phyloP scores from a whole-genome alignment of 1,139 yeast genomes.

The Arxiozyma bovina region DNA sequence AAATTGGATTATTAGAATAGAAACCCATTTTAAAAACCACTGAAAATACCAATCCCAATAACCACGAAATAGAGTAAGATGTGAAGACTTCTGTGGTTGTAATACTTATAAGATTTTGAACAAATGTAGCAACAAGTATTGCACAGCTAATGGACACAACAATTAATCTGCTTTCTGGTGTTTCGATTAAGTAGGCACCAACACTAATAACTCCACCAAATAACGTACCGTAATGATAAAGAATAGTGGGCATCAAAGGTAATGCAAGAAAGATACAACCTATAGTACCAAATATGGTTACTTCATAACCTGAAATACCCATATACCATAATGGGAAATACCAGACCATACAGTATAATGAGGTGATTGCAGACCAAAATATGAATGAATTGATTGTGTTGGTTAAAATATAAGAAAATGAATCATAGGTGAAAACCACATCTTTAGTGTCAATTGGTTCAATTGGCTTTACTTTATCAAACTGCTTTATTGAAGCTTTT shows the following conservation, averaged over 20 bases:
- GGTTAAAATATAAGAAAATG: slow-evolving; percentile 38
- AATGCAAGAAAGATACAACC: slow-evolving; percentile 51
- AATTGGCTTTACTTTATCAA: slow-evolving; percentile 9
- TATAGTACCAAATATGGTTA: slow-evolving; percentile 49
- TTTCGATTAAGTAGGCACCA: slow-evolving; percentile 59
- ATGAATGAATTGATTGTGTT: slow-evolving; percentile 54
- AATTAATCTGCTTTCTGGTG: slow-evolving; percentile 63
- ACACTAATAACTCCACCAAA: slow-evolving; percentile 60
- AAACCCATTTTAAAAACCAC: slow-evolving; percentile 66
- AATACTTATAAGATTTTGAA: slow-evolving; percentile 47
- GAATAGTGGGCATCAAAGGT: slow-evolving; percentile 46
- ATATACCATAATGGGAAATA: slow-evolving; percentile 95
- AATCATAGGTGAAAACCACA: slow-evolving; percentile 15
- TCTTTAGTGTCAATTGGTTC: slow-evolving; percentile 6
- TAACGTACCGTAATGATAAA: slow-evolving; percentile 43
- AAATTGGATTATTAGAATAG: slow-evolving; percentile 84
- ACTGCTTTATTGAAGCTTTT: slow-evolving; percentile 7
- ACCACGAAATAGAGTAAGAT: slow-evolving; percentile 49
- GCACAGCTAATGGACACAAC: slow-evolving; percentile 59
- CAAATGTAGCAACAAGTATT: slow-evolving; percentile 54
- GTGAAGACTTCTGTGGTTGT: slow-evolving; percentile 28
- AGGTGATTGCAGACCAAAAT: slow-evolving; percentile 77
- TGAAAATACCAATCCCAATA: slow-evolving; percentile 64
- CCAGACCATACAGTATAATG: slow-evolving; percentile 84
- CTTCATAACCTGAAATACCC: slow-evolving; percentile 95